Base-by-base conservation (phyloP, 345 rosid genomes). In the Pseudoturritis turrita region DNA sequence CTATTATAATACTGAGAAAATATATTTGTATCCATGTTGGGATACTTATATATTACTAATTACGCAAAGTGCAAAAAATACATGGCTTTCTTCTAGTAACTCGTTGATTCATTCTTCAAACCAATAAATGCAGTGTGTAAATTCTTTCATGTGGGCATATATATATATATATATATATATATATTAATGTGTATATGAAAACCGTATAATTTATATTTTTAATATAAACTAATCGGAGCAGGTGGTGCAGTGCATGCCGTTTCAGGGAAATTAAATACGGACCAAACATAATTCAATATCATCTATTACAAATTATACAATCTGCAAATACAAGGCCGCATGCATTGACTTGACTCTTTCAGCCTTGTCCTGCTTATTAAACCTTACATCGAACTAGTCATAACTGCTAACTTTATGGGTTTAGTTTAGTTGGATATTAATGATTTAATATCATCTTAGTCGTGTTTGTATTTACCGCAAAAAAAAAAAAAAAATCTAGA, bases 291-390 rank as follows among this genome's bases (percentile, higher is more conserved):
- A 22, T 14, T 50, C 17, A 36, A 15, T 50, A 4, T 64, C 7
- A 50, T 35, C 22, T 14, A 14, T 28, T 1, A 3, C 35, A 22
- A 9, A 2, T 33, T 1, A 15, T 57, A 25, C 17, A 6, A 14
- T 45, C 13, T 23, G 21, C 10, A 41, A 47, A 60, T 3, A 50
- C 40, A 62, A 62, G 52, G 36, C 25, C 26, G 21, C 45, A 35
- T 44, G 71, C 60, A 65, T 73, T 65, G 72, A 73, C 67, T 73
- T 73, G 72, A 57, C 77, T 28, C 25, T 13, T 43, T 65, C 67
- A 35, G 71, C 46, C 59, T 65, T 37, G 23, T 10, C 7, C 39
- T 56, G 65, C 65, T 46, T 55, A 54, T 35, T 54, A 44, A 31
- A 47, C 29, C 45, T 44, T 55, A 33, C 37, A 22, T 44, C 36